Percentiles rank a stretch among this genome's conserved stretches.
Conservation (phyloP, 805 yeast species). For the Yarrowia deformans region DNA sequence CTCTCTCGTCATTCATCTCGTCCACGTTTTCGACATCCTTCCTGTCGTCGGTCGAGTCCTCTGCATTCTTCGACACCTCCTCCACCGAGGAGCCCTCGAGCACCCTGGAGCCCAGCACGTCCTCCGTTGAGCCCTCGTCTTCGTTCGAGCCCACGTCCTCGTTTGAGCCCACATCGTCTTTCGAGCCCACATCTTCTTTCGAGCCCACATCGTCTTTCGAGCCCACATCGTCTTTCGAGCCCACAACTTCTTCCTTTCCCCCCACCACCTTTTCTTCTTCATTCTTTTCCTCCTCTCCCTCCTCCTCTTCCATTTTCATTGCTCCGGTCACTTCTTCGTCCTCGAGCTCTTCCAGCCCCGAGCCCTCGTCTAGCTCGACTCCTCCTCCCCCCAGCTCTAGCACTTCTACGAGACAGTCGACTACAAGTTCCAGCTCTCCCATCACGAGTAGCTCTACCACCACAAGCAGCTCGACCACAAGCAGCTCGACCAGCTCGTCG, state of each 20-base stretch:
- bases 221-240: background rate
- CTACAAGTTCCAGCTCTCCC: background rate
- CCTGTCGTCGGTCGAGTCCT: conserved; percentile 19
- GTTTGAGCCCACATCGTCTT: background rate
- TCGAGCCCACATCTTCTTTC: background rate
- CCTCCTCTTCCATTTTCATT: conserved; percentile 6
- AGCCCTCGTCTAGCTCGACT: background rate
- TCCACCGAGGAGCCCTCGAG: background rate
- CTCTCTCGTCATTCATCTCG: conserved; percentile 19
- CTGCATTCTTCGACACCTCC: conserved; percentile 15
- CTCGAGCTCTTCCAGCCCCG: background rate
- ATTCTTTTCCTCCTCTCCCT: background rate
- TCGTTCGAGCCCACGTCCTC: background rate
- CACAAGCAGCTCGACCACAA: background rate
- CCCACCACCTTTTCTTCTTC: conserved; percentile 4
- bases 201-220: too few species aligned
- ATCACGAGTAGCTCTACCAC: background rate
- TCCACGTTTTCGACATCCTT: conserved; percentile 19
- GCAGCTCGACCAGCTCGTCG: background rate
- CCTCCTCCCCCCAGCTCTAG: background rate
- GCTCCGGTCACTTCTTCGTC: background rate
- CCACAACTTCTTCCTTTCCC: background rate
- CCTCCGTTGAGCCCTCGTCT: background rate
- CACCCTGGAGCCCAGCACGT: background rate
- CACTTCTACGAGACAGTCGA: background rate